Evolutionary conservation across 257 asterid species (phyloP), one percentile per base, ranked within the genome.

Genomic region (Jasminum sambac): DNA sequence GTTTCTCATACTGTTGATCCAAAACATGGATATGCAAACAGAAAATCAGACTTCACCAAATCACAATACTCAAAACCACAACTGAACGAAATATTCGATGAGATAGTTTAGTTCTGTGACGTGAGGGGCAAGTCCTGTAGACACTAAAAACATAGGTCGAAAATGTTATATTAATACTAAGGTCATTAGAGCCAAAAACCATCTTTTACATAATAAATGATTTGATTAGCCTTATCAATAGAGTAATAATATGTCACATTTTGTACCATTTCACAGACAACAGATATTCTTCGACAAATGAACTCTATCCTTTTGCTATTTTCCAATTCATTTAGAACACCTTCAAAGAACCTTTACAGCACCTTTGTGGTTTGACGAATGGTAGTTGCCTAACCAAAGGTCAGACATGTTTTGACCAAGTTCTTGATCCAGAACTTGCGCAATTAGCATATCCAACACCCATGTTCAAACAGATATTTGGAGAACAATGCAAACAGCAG

Each of bases 401-500:
- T 38, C 41, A 38, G 41, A 38, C 41, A 38, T 9, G 8, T 38
- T 38, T 38, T 38, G 41, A 38, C 41, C 41, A 38, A 38, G 41
- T 38, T 38, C 41, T 38, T 38, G 41, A 38, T 38, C 41, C 41
- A 38, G 41, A 38, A 38, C 8, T 1, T 38, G 5, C 8, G 41
- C 41, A 38, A 38, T 38, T 38, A 5, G 8, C 41, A 38, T 38
- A 2, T 38, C 41, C 41, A n/a, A 48, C 58, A 48, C 24, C 58
- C 58, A n/a, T 5, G 19, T 68, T 26, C 68, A 62, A 48, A 64
- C 19, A 60, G 69, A 68, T 44, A 77, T 37, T 25, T 24, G 58
- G 63, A 52, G 74, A 34, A 55, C 39, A 48, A 68, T 46, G 25
- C 16, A 42, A 42, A 24, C 59, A 64, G 61, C 77, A 57, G 52